Percentiles rank a stretch among this genome's conserved stretches.
phyloP scores from a whole-genome alignment of 352 stramenopile genomes.

The Aphanomyces cochlioides region DNA sequence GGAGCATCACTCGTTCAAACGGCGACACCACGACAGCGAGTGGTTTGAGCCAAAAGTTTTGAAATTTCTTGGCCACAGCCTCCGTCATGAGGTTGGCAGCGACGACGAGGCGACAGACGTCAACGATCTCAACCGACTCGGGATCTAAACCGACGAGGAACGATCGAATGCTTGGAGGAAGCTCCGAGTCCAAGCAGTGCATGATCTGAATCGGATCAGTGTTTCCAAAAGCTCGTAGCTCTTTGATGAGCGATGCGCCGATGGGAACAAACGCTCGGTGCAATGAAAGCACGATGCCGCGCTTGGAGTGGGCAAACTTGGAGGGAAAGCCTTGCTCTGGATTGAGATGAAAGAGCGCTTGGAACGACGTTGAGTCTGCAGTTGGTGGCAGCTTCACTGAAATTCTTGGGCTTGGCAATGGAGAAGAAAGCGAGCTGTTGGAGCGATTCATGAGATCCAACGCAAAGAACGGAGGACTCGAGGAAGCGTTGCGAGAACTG shows the following conservation, averaged over 20 bases:
- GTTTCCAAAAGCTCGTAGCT: constrained; percentile 24
- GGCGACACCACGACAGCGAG: constrained; percentile 15
- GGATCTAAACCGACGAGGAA: neutral
- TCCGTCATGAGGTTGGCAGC: neutral
- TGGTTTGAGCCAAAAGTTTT: constrained; percentile 29
- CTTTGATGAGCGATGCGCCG: constrained; percentile 15
- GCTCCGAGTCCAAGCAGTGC: constrained; percentile 14
- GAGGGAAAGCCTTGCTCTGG: neutral
- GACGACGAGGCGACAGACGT: constrained; percentile 21
- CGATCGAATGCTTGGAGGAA: neutral
- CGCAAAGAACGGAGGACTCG: no score
- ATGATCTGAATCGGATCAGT: constrained; percentile 26
- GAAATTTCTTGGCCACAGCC: neutral
- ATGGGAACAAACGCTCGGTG: constrained; percentile 5
- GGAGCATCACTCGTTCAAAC: constrained; percentile 23
- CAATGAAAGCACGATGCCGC: constrained; percentile 23
- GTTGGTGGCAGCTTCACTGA: no score
- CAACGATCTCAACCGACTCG: constrained; percentile 17
- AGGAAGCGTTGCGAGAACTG: no score
- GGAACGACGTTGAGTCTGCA: neutral
- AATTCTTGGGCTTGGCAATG: no score
- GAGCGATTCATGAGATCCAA: no score
- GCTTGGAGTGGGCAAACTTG: neutral
- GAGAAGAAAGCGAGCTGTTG: no score
- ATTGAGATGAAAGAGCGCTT: neutral